Evolutionary conservation across 345 rosid species (phyloP), one percentile per base, ranked within the genome.

Genomic region (Ceriops tagal): DNA sequence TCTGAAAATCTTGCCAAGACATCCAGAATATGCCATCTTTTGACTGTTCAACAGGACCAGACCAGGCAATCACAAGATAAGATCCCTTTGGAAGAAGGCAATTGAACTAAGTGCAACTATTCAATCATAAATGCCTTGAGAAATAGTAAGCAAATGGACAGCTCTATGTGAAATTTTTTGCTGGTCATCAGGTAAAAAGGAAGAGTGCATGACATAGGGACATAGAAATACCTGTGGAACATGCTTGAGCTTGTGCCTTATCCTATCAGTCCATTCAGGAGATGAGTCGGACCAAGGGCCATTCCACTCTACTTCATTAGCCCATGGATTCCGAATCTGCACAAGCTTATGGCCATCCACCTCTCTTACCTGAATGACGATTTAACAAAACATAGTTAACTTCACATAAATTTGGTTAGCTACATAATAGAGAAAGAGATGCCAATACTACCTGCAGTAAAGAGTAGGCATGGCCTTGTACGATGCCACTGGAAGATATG

Each of bases 1-100:
- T 92, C 83, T 96, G 99, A 68, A 96, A 96, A 75, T 96, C 99
- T 92, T 96, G 98, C 99, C 99, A 96, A 39, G 95, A 92, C 99
- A 96, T 96, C 99, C 99, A 96, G 83, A 96, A 96, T 78, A 96
- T 96, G 65, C 99, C 99, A 72, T 96, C 97, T 71, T 85, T 92
- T 63, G 99, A 87, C 99, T 96, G 97, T 83, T 79, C 63, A 77
- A 83, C 18, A 70, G 47, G 53, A 71, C 22, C 59, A 74, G 68
- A 73, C 64, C n/a, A 77, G 52, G 49, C 30, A 27, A 6, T 30
- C n/a, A 15, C 47, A 10, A 18, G 16, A 69, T 49, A 46, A 65
- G 53, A 65, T 59, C 31, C 18, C 32, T 9, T 21, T 34, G 49
- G 61, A 19, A 46, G 55, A 52, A 28, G 47, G 62, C 26, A 53